Conservation (phyloP, 495 filamentous ascomycete species). For the Bacidia rubella region DNA sequence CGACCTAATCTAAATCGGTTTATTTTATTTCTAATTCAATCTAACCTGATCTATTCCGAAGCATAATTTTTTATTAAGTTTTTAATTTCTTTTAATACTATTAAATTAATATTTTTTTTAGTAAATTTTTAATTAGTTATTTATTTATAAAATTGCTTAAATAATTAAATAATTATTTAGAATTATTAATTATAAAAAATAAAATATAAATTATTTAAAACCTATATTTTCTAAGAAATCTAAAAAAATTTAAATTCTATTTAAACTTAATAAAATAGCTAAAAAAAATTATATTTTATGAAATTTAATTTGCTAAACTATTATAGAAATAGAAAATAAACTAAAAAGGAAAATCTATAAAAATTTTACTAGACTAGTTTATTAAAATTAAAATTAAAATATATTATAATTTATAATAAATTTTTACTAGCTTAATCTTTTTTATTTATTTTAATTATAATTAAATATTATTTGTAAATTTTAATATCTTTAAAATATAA, state of each 20-base stretch:
- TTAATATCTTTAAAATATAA: not conserved
- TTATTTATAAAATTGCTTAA: not conserved
- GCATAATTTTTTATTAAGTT: slow-evolving; percentile 1
- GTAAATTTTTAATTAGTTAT: slow-evolving; percentile 5
- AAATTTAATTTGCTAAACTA: not conserved
- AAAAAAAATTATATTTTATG: not conserved
- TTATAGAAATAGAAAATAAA: not conserved
- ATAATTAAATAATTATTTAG: not conserved
- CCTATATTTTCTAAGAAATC: slow-evolving; percentile 1
- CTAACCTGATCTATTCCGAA: too few species aligned
- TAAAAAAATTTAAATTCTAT: too few species aligned
- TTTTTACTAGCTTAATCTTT: not conserved
- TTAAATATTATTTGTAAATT: not conserved
- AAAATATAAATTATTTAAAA: not conserved
- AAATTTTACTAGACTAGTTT: not conserved
- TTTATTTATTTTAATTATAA: slow-evolving; percentile 2
- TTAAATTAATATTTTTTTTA: not conserved
- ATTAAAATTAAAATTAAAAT: not conserved
- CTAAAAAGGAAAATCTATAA: not conserved
- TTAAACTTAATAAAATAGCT: not conserved
- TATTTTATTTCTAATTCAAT: too few species aligned
- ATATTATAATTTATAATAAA: not conserved
- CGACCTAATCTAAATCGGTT: too few species aligned
- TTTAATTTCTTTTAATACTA: not conserved
- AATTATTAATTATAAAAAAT: not conserved